These are phyloP conservation scores for Teratosphaeria epicoccoides DNA, from an alignment of 2,329 filamentous ascomycete genomes.

Conservation along the genomic window DNA sequence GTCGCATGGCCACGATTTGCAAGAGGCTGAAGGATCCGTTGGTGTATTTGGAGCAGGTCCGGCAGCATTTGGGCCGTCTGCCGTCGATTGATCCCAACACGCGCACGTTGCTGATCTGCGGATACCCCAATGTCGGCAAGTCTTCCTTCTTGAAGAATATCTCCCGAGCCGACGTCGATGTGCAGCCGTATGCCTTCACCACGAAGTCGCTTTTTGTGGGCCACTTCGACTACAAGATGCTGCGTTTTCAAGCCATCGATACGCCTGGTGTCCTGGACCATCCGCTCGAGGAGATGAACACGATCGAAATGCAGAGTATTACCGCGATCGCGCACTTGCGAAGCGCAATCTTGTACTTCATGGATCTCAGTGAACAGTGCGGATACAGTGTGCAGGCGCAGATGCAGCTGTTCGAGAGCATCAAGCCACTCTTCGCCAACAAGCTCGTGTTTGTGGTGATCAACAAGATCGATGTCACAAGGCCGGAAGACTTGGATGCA, in stretches of 20 bases:
- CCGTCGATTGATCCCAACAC: constrained; percentile 98
- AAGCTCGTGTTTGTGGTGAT: constrained; percentile 94
- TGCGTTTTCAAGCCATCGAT: constrained; percentile 85
- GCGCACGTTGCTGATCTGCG: constrained; percentile 87
- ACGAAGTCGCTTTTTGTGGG: constrained; percentile 96
- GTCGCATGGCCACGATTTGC: constrained; percentile 96
- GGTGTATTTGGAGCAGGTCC: constrained; percentile 89
- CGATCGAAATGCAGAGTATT: constrained; percentile 98
- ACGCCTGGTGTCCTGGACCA: constrained; percentile 98
- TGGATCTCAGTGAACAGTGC: constrained; percentile 94
- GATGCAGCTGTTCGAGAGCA: constrained; percentile 89
- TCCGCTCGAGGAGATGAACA: constrained; percentile 98
- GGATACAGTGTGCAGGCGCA: constrained; percentile 89
- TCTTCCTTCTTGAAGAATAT: constrained; percentile 89
- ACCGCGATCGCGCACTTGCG: constrained; percentile 94
- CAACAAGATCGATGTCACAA: constrained; percentile 94
- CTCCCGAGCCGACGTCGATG: constrained; percentile 88
- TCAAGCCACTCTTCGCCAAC: constrained; percentile 93
- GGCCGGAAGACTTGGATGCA: constrained; percentile 74
- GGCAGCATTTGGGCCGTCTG: constrained; percentile 93
- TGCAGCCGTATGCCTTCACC: constrained; percentile 96
- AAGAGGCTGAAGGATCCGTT: constrained; percentile 90
- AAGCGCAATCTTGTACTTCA: constrained; percentile 93
- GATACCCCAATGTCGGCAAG: constrained; percentile 96
- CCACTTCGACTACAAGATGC: constrained; percentile 94